Percentiles rank a stretch among this genome's conserved stretches.
Evolutionary conservation across 2,329 filamentous ascomycete species (phyloP).

Genomic region (Seiridium unicorne): DNA sequence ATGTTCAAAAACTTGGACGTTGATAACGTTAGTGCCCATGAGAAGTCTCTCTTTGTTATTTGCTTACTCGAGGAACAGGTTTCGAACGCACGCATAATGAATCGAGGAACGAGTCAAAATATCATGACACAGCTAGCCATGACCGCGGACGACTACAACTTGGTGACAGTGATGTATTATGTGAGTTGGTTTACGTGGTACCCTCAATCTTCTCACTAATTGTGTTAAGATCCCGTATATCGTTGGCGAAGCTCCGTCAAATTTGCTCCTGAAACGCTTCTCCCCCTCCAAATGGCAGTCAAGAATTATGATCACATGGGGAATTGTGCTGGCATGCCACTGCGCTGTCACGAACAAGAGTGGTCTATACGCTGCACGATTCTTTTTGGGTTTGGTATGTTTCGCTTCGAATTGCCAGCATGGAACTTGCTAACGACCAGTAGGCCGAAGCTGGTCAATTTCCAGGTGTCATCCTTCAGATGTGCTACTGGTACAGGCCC

Average conservation of each 20-base stretch:
- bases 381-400: slow-evolving; percentile 34
- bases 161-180: slow-evolving; percentile 38
- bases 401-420: slow-evolving; percentile 20
- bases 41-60: background rate
- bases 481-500: slow-evolving; percentile 46
- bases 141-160: slow-evolving; percentile 37
- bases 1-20: slow-evolving; percentile 38
- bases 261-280: slow-evolving; percentile 36
- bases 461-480: slow-evolving; percentile 39
- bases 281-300: slow-evolving; percentile 38
- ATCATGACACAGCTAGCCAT: slow-evolving; percentile 39
- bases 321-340: slow-evolving; percentile 31
- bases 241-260: slow-evolving; percentile 37
- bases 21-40: slow-evolving; percentile 27
- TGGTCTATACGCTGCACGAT: slow-evolving; percentile 34
- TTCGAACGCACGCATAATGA: slow-evolving; percentile 43
- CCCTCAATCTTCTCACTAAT: background rate
- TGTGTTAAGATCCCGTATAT: slow-evolving; percentile 33
- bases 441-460: slow-evolving; percentile 39
- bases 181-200: slow-evolving; percentile 19
- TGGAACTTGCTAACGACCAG: slow-evolving; percentile 21
- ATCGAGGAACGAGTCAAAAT: slow-evolving; percentile 35
- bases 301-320: slow-evolving; percentile 39
- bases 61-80: slow-evolving; percentile 17
- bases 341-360: slow-evolving; percentile 33